Base-by-base conservation (phyloP, 345 rosid genomes). In the Sisymbrium irio region DNA sequence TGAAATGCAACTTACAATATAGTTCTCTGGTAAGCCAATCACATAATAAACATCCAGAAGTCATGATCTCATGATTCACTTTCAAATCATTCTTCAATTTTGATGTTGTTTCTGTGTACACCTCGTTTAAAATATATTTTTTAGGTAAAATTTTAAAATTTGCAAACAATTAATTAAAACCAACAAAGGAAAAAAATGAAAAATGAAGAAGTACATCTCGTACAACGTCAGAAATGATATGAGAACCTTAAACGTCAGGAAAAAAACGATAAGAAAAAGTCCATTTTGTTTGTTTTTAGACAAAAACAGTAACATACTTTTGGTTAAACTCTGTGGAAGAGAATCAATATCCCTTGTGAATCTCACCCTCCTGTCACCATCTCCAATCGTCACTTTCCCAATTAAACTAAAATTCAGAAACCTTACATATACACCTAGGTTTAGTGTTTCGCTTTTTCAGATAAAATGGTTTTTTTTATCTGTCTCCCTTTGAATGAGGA, bases 291-390 rank as follows among this genome's bases (percentile, higher is more conserved):
- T 62, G 68, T 71, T 71, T n/a, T 77, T 58, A 65, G 68, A 71
- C 80, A 65, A 71, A 71, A 65, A 77, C 77, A 77, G 76, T 71
- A 77, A 71, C 73, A 18, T 58, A 71, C 77, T 71, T 77, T 71
- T 65, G 80, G 73, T 77, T 77, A 77, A 77, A 77, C 73, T 65
- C 62, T 65, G 72, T 54, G 56, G 51, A 25, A 49, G 56, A 53
- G n/a, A 65, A 63, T 77, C 72, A 70, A n/a, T n/a, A 77, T 64
- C 66, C 57, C 66, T 44, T 47, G 57, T 57, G 76, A 65, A 64
- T 36, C 72, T n/a, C 47, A 46, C 72, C 78, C 67, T 51, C 65
- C 56, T 63, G 76, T 79, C 79, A 51, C 62, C 70, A 65, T 57
- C 68, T 58, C 28, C 47, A 36, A 18, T 46, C 33, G 47, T 13